Base-by-base conservation (phyloP, 345 rosid species). In the Eucalyptus tenuipes region DNA sequence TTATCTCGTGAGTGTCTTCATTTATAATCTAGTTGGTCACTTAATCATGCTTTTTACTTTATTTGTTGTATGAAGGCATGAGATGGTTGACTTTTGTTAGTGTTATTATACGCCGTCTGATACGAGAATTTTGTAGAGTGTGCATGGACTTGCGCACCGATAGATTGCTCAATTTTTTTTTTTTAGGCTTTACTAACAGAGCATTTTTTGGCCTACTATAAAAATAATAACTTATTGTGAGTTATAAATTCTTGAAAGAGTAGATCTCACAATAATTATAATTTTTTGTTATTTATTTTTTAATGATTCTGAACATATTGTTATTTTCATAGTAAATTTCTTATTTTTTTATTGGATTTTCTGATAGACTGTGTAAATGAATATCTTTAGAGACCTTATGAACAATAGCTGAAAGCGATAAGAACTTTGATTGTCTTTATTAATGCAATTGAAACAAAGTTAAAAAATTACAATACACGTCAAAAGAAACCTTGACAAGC, bases 261-360 rank as follows among this genome's bases (percentile, higher is more conserved):
- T 20, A 20, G 2, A 52, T 52, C 25, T 5, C 10, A 52, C 4
- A 18, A 52, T 52, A 52, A 52, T 52, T 52, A 52, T 52, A 52
- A 8, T 52, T 52, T 52, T 52, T 52, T 7, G 10, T 18, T 52
- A 18, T 52, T 18, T 52, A 3, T 18, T 7, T 52, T 52, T 52
- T 18, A 18, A 52, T 52, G 24, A 52, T 52, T 18, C 4, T 7
- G 0, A 52, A 7, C 5, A 20, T 0, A 52, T 18, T 18, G 2
- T 52, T 8, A 52, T 52, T 20, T 0, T 52, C 2, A 20, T 52
- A 52, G 1, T 52, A 18, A 1, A 44, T 44, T 44, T 44, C 3
- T 44, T 44, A 7, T 44, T 20, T 52, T 45, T 84, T 45, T 25
- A 49, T 45, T 18, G 6, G 33, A 45, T 18, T 45, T 44, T n/a